phyloP scores from a whole-genome alignment of 108 stramenopile species.

The Skeletonema menzelii region DNA sequence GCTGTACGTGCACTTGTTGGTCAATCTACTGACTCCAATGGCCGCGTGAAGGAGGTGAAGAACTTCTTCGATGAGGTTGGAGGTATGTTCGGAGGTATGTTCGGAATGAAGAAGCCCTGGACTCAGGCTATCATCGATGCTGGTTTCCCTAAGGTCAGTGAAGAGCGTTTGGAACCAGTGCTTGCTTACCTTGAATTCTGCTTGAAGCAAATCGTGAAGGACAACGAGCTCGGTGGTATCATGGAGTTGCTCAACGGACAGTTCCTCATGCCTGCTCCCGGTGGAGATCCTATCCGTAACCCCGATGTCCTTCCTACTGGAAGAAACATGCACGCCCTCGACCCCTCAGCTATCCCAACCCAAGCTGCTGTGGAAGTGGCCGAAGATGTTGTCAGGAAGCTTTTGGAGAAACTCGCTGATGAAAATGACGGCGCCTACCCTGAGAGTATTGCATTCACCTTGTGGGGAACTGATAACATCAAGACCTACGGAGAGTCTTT shows the following conservation, averaged over 20 bases:
- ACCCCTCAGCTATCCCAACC: conserved; percentile 96
- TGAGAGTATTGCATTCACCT: conserved; percentile 94
- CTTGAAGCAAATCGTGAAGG: conserved; percentile 96
- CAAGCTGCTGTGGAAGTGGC: conserved; percentile 93
- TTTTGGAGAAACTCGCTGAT: conserved; percentile 86
- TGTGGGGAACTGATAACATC: conserved; percentile 99
- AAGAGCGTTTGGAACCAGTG: conserved; percentile 80
- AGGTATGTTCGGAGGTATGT: conserved; percentile 59
- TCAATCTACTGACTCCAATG: conserved; percentile 88
- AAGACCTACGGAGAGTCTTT: conserved; percentile 97
- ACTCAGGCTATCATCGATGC: conserved; percentile 86
- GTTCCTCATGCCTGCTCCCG: conserved; percentile 95
- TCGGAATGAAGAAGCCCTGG: conserved; percentile 87
- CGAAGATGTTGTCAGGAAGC: conserved; percentile 80
- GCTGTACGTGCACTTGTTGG: conserved; percentile 90
- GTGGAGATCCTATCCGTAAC: conserved; percentile 97
- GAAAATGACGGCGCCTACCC: conserved; percentile 91
- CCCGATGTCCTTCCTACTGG: conserved; percentile 96
- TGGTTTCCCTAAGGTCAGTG: conserved; percentile 85
- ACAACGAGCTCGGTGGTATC: conserved; percentile 95
- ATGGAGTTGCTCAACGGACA: conserved; percentile 93
- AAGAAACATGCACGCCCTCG: conserved; percentile 96
- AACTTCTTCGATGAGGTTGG: conserved; percentile 83
- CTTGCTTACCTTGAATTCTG: conserved; percentile 95
- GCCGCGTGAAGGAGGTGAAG: conserved; percentile 95